Evolutionary conservation across 2,329 filamentous ascomycete species (phyloP).

Genomic region (Alternaria solani): DNA sequence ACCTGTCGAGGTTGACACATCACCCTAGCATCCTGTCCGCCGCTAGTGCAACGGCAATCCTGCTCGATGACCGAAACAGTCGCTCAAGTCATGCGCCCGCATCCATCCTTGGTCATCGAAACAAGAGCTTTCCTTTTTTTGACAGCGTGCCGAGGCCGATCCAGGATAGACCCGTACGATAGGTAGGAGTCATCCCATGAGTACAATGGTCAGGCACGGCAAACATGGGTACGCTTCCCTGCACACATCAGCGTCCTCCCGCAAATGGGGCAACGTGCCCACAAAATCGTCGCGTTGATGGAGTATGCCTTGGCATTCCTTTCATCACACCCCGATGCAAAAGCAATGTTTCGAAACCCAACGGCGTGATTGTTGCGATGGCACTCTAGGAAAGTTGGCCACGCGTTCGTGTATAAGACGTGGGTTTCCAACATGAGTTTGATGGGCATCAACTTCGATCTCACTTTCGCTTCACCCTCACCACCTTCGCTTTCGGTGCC

Average conservation of each 20-base stretch:
- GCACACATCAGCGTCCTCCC: background rate
- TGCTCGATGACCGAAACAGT: background rate
- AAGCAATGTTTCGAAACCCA: constrained; percentile 6
- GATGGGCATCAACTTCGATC: constrained; percentile 12
- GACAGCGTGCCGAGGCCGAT: background rate
- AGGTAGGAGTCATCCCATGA: background rate
- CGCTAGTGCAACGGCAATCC: constrained; percentile 2
- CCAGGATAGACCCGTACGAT: background rate
- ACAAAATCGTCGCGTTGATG: background rate
- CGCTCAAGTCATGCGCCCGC: background rate
- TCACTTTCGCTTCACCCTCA: constrained; percentile 12
- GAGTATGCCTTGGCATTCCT: background rate
- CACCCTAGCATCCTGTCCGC: background rate
- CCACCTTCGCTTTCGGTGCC: background rate
- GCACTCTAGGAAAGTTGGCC: background rate
- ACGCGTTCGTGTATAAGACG: constrained; percentile 1
- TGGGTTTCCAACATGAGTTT: background rate
- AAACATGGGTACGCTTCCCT: background rate
- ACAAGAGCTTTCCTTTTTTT: background rate
- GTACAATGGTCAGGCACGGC: background rate
- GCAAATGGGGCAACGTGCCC: background rate
- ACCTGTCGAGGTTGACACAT: background rate
- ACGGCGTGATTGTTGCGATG: background rate
- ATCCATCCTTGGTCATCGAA: background rate
- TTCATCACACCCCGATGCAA: background rate